A percentile compares a stretch with the other conserved stretches of the same genome.
Evolutionary conservation across 371 early-diverging fungal species (phyloP).

Genomic region (Blakeslea trispora): DNA sequence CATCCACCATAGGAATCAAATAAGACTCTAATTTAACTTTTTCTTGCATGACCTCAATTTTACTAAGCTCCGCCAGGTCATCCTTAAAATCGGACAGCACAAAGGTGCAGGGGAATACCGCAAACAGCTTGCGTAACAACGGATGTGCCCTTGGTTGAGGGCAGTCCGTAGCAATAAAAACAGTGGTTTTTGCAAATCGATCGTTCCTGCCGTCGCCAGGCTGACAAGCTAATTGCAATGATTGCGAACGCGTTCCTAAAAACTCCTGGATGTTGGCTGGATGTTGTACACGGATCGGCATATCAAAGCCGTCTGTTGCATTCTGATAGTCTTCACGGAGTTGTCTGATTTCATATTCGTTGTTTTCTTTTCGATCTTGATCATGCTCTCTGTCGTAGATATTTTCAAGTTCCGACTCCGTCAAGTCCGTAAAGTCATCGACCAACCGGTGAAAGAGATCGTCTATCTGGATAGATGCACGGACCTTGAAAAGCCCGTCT

Average conservation of each 20-base stretch:
- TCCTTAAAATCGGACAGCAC: conserved; percentile 54
- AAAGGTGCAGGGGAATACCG: conserved; percentile 64
- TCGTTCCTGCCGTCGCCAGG: conserved; percentile 11
- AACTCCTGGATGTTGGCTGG: conserved; percentile 28
- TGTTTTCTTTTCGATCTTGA: conserved; percentile 42
- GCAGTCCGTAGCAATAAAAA: conserved; percentile 65
- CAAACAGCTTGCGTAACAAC: conserved; percentile 56
- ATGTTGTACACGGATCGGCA: conserved; percentile 38
- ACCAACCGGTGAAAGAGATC: conserved; percentile 49
- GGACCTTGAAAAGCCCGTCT: conserved; percentile 52
- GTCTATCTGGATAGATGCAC: conserved; percentile 47
- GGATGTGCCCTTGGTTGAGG: conserved; percentile 55
- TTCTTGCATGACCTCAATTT: conserved; percentile 50
- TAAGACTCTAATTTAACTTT: conserved; percentile 52
- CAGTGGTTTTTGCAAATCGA: conserved; percentile 32
- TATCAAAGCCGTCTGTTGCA: conserved; percentile 8
- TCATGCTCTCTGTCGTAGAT: conserved; percentile 33
- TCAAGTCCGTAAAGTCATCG: conserved; percentile 41
- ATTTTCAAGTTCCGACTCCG: conserved; percentile 28
- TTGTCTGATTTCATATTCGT: conserved; percentile 45
- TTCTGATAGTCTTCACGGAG: conserved; percentile 21
- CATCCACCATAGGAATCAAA: conserved; percentile 67
- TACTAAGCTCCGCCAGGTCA: conserved; percentile 42
- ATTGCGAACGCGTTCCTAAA: conserved; percentile 23
- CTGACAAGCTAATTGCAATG: conserved; percentile 13